Evolutionary conservation across 2,329 filamentous ascomycete genomes (phyloP), one percentile per base, ranked within the genome.

Genomic region (Cladosporium sp.): DNA sequence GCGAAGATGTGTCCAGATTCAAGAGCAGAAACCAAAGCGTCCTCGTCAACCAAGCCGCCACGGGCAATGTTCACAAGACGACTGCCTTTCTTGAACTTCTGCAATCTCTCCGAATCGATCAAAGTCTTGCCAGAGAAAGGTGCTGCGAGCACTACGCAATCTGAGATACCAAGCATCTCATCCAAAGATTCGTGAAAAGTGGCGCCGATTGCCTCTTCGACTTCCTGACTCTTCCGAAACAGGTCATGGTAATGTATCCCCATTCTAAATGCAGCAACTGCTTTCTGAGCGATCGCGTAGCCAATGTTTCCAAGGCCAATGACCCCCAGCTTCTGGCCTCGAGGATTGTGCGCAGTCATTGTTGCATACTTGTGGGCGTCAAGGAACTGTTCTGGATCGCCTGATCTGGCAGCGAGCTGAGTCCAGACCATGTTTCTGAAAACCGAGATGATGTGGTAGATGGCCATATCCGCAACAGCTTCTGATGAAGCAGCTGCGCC

Each of bases 391-490:
- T 13, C 73, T 72, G 7, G 73, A 71, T 0, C 83, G 80, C 1
- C 82, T 87, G 2, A 80, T 74, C 6, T 89, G 75, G 39, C 80
- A 76, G 43, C 85, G 82, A 70, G 87, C 89, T n/a, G 80, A 82
- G 7, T 79, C 48, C 88, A 79, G 57, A 89, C 79, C 57, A 85
- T 27, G 22, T 27, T 27, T 27, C 22, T 4, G 22, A 27, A 27
- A 27, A 27, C 22, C 4, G 5, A 5, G 22, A 27, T 9, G 22
- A 27, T 27, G 9, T 27, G 77, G 57, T 81, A 82, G 27, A 87
- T 73, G n/a, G 84, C 80, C 54, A 86, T 81, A 65, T 88, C 85
- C 44, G 85, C 84, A 1, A 88, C 85, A 2, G 85, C 81, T 61
- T 89, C 85, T 12, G 83, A 82, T 19, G 84, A 84, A 0, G 85